Evolutionary conservation across 2,329 filamentous ascomycete species (phyloP).

Genomic region (Scedosporium boydii): DNA sequence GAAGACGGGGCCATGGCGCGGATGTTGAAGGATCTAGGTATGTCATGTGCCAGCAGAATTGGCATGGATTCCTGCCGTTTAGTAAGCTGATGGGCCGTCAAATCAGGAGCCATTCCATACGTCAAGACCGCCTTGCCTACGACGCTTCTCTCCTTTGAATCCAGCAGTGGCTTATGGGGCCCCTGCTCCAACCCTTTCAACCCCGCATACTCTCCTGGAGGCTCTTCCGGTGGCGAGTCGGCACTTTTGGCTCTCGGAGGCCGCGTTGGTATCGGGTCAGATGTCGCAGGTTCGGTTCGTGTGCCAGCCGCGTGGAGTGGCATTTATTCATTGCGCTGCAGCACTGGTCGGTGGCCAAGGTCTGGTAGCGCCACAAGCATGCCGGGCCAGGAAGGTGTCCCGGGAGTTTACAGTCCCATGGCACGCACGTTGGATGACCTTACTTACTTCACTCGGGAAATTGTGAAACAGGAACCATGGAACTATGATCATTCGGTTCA

Average conservation of each 20-base stretch:
- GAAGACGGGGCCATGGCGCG: constrained; percentile 65
- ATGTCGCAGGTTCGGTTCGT: constrained; percentile 83
- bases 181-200: constrained; percentile 79
- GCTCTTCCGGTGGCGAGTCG: constrained; percentile 78
- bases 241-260: constrained; percentile 75
- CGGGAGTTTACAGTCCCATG: constrained; percentile 89
- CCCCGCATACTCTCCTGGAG: constrained; percentile 74
- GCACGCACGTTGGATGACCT: constrained; percentile 75
- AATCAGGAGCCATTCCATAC: constrained; percentile 82
- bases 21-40: constrained; percentile 75
- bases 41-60: no score
- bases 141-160: constrained; percentile 79
- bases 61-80: no score
- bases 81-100: no score
- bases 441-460: constrained; percentile 68
- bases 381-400: constrained; percentile 84
- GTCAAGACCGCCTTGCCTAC: constrained; percentile 88
- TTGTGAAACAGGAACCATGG: constrained; percentile 80
- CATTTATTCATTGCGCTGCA: constrained; percentile 82
- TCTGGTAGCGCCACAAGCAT: constrained; percentile 76
- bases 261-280: constrained; percentile 80
- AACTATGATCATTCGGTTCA: constrained; percentile 80
- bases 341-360: constrained; percentile 85
- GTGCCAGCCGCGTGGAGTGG: constrained; percentile 83
- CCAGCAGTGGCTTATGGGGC: constrained; percentile 71